These are phyloP conservation scores for Oryza brachyantha DNA, from an alignment of 176 grass and related monocot genomes.

Conservation along the genomic window DNA sequence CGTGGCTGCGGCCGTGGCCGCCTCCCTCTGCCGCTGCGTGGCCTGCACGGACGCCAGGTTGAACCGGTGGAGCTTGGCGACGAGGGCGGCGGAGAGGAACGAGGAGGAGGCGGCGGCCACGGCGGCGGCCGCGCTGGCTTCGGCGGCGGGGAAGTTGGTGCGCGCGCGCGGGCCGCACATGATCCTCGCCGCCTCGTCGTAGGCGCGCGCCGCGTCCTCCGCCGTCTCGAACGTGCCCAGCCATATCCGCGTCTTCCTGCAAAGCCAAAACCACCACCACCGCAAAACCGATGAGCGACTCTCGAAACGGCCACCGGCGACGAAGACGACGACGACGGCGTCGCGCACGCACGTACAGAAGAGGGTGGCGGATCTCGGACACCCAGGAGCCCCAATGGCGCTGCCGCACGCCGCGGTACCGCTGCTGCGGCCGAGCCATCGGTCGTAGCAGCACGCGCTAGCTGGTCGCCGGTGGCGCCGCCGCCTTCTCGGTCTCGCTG, in stretches of 20 bases:
- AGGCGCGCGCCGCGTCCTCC: constrained; percentile 89
- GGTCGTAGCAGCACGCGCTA: neutral
- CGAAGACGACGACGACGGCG: neutral
- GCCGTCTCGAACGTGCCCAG: constrained; percentile 98
- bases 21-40: constrained; percentile 44
- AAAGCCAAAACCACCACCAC: neutral
- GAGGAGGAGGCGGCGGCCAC: neutral
- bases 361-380: constrained; percentile 90
- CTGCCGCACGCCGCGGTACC: constrained; percentile 82
- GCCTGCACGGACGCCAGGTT: constrained; percentile 74
- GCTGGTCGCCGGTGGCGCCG: neutral
- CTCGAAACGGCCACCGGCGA: neutral
- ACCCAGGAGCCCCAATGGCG: constrained; percentile 99
- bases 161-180: constrained; percentile 80
- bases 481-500: neutral
- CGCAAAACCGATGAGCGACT: neutral
- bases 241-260: constrained; percentile 96
- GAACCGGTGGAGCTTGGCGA: constrained; percentile 76
- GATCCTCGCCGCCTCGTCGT: constrained; percentile 88
- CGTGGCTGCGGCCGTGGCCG: neutral
- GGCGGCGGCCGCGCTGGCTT: neutral
- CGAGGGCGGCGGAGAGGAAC: constrained; percentile 71
- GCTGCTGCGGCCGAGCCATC: constrained; percentile 72
- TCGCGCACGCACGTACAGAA: constrained; percentile 53
- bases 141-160: constrained; percentile 63